Percentiles rank a stretch among this genome's conserved stretches.
Conservation (phyloP, 1,284 basidiomycete species). For the Trichosporon faecale region DNA sequence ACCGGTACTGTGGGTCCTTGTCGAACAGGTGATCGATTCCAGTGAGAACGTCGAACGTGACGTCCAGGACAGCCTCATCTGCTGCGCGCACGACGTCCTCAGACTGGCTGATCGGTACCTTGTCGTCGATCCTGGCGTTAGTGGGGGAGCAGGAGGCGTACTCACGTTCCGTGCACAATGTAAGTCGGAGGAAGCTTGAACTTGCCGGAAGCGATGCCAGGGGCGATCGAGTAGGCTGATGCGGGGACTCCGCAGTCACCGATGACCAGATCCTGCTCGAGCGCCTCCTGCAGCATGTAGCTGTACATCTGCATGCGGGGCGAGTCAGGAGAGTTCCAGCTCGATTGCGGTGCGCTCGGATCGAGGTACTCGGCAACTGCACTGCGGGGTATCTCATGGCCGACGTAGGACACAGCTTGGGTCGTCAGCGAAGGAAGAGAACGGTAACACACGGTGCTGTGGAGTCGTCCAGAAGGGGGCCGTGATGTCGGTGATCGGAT, state of each 20-base stretch:
- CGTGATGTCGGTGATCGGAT: slow-evolving; percentile 21
- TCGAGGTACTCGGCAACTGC: not conserved
- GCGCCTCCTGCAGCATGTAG: not conserved
- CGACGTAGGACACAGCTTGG: not conserved
- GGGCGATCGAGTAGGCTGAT: not conserved
- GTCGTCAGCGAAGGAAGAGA: not conserved
- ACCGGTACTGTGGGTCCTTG: not conserved
- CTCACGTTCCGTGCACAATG: slow-evolving; percentile 20
- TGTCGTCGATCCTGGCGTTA: slow-evolving; percentile 18
- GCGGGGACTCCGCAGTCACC: not conserved
- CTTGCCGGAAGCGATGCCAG: slow-evolving; percentile 13
- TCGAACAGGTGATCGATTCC: slow-evolving; percentile 19
- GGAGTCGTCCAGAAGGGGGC: slow-evolving; percentile 19
- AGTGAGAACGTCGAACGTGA: slow-evolving; percentile 10
- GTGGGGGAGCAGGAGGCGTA: not conserved
- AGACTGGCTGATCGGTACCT: slow-evolving; percentile 20
- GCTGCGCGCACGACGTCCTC: slow-evolving; percentile 15
- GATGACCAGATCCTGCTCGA: not conserved
- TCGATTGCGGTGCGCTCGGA: not conserved
- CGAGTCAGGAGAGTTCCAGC: not conserved
- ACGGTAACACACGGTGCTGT: slow-evolving; percentile 18
- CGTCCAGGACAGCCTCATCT: not conserved
- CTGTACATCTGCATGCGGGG: not conserved
- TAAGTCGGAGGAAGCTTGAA: slow-evolving; percentile 14
- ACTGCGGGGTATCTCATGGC: not conserved